These are phyloP conservation scores for Phtheirospermum japonicum DNA, from an alignment of 257 asterid genomes.

Conservation along the genomic window DNA sequence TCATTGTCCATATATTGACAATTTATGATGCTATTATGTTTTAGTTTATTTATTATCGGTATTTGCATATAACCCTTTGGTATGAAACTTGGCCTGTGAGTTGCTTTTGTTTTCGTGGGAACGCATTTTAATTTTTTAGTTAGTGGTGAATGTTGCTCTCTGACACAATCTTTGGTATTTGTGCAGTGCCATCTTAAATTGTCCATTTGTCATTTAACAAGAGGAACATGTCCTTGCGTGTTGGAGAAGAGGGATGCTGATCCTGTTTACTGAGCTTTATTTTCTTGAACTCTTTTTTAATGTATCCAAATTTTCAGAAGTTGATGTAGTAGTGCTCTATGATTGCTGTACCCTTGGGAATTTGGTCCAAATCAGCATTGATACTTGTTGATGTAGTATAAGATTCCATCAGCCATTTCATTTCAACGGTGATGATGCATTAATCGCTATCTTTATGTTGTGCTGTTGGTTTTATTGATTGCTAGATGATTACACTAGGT, in stretches of 20 bases:
- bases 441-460: too few species aligned
- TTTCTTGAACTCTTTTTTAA: background rate
- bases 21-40: too few species aligned
- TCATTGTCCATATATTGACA: background rate
- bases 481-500: too few species aligned
- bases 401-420: background rate
- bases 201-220: background rate
- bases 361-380: slow-evolving; percentile 7
- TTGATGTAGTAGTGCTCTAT: slow-evolving; percentile 10
- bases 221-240: background rate
- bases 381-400: background rate
- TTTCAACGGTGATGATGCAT: slow-evolving; percentile 18
- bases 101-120: background rate
- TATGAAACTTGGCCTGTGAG: background rate
- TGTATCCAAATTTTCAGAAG: slow-evolving; percentile 3
- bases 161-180: slow-evolving; percentile 14
- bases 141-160: background rate
- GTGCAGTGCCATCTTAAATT: slow-evolving; percentile 47
- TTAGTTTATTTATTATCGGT: background rate
- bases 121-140: background rate
- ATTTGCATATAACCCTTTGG: too few species aligned
- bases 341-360: slow-evolving; percentile 6
- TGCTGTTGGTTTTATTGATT: too few species aligned
- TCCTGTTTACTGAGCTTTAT: slow-evolving; percentile 4
- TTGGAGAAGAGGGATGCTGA: background rate